Percentiles rank a stretch among this genome's conserved stretches.
phyloP scores from a whole-genome alignment of 108 stramenopile species.

The Pseudonitzschia pungens region DNA sequence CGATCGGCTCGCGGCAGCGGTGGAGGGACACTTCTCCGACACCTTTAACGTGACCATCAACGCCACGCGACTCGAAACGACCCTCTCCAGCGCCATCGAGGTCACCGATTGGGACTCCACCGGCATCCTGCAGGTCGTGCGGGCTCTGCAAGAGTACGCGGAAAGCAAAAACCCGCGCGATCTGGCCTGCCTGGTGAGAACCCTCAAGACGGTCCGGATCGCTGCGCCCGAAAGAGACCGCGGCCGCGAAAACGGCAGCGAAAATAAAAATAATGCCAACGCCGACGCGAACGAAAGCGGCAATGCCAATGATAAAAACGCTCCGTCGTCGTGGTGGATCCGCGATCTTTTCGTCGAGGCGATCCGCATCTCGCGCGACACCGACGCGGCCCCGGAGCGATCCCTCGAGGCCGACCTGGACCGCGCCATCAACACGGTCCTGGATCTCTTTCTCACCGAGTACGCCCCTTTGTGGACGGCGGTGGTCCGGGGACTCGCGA shows the following conservation, averaged over 20 bases:
- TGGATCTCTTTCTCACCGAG: constrained; percentile 50
- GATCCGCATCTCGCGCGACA: constrained; percentile 11
- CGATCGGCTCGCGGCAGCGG: background rate
- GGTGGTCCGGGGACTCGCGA: constrained; percentile 39
- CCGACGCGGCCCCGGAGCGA: background rate
- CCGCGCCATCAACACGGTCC: constrained; percentile 47
- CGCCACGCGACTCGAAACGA: constrained; percentile 35
- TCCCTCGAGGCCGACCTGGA: constrained; percentile 61
- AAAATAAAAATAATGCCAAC: too few species aligned
- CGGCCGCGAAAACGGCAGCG: background rate
- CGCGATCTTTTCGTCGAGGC: constrained; percentile 12
- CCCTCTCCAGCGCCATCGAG: constrained; percentile 17
- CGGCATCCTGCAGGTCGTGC: constrained; percentile 44
- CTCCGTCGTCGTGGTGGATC: constrained; percentile 2
- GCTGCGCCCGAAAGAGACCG: background rate
- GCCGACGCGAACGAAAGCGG: background rate
- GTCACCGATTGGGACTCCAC: constrained; percentile 43
- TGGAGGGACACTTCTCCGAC: constrained; percentile 18
- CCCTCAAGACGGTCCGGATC: constrained; percentile 18
- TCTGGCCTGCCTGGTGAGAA: constrained; percentile 24
- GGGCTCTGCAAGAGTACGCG: constrained; percentile 9
- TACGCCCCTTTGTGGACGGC: constrained; percentile 49
- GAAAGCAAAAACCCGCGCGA: constrained; percentile 4
- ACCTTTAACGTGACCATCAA: constrained; percentile 54
- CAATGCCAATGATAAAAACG: background rate